Conservation (phyloP, 2,329 filamentous ascomycete species). For the Sordariomycetes sp. region DNA sequence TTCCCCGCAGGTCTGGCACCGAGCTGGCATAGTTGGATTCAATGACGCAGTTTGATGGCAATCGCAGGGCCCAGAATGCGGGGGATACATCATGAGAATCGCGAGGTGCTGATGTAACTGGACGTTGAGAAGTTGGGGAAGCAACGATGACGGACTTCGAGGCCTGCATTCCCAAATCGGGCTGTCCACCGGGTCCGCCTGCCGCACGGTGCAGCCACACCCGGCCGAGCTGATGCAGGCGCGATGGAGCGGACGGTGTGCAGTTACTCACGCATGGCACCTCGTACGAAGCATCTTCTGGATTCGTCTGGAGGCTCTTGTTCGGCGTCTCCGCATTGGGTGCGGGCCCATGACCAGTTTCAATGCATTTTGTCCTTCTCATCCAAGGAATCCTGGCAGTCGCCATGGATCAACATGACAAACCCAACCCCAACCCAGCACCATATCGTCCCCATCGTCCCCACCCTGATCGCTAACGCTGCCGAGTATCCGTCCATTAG, state of each 20-base stretch:
- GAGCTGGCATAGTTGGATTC: neutral
- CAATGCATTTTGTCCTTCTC: too few relatives aligned
- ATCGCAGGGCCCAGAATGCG: neutral
- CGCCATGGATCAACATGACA: too few relatives aligned
- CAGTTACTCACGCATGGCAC: too few relatives aligned
- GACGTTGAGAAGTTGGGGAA: neutral
- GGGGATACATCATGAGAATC: neutral
- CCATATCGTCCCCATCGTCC: too few relatives aligned
- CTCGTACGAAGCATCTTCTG: too few relatives aligned
- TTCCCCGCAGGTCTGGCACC: neutral
- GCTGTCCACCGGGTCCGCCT: neutral
- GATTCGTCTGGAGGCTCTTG: too few relatives aligned
- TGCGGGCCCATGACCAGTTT: too few relatives aligned
- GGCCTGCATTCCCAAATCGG: neutral
- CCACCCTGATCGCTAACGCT: neutral
- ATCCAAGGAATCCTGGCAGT: too few relatives aligned
- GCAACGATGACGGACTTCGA: neutral
- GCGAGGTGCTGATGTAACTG: neutral
- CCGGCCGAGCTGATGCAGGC: neutral
- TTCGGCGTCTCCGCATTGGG: too few relatives aligned
- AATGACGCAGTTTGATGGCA: neutral
- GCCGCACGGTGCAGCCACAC: neutral
- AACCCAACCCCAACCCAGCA: too few relatives aligned
- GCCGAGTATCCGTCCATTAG: neutral
- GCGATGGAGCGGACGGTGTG: too few relatives aligned